A percentile compares a stretch with the other conserved stretches of the same genome.
These are phyloP conservation scores for Spizellomyces sp. DNA, from an alignment of 192 early-diverging fungal genomes.

Conservation along the genomic window DNA sequence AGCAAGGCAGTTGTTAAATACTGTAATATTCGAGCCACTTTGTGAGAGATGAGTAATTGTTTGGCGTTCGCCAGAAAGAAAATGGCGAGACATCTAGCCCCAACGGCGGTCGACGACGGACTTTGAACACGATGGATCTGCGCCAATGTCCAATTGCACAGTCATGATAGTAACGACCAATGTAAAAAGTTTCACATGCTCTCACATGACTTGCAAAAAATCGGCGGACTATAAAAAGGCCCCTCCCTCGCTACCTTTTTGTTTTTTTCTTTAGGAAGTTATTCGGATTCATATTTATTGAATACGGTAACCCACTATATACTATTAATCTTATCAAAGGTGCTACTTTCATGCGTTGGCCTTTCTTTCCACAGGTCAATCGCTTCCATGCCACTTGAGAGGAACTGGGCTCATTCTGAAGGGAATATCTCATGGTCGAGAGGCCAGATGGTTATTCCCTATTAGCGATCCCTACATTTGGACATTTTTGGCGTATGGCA, in stretches of 20 bases:
- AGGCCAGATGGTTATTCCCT: background rate
- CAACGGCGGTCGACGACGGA: background rate
- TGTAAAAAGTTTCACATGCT: background rate
- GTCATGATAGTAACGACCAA: background rate
- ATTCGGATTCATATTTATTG: constrained; percentile 18
- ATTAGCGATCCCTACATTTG: constrained; percentile 1
- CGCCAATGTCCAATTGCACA: background rate
- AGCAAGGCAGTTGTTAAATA: background rate
- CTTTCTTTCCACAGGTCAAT: background rate
- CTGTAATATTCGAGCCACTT: too few species aligned
- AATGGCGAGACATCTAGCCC: background rate
- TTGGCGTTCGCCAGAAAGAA: background rate
- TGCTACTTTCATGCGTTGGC: constrained; percentile 1
- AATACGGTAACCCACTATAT: constrained; percentile 12
- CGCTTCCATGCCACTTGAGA: constrained; percentile 13
- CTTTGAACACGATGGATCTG: background rate
- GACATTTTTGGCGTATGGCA: too few species aligned
- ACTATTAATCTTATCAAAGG: constrained; percentile 9
- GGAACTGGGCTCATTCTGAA: constrained; percentile 9
- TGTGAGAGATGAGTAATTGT: background rate
- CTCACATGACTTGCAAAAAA: background rate
- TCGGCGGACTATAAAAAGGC: background rate
- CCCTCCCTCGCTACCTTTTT: background rate
- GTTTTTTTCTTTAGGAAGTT: constrained; percentile 5
- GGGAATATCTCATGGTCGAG: background rate